Evolutionary conservation across 2,329 filamentous ascomycete species (phyloP).

Genomic region (Shiraia bambusicola): DNA sequence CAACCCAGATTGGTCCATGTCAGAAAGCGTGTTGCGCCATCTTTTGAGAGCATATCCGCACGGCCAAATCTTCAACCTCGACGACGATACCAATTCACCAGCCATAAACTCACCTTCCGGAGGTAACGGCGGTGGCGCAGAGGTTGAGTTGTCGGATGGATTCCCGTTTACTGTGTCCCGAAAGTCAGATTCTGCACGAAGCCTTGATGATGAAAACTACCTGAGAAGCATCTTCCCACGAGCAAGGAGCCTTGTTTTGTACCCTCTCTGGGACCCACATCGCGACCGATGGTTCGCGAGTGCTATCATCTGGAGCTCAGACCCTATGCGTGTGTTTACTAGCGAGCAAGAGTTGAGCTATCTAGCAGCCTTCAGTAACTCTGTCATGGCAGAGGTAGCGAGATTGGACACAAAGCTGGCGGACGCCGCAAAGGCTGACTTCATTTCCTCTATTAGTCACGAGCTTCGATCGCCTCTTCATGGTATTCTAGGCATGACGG

Average conservation of each 20-base stretch:
- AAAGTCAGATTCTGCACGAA: slow-evolving; percentile 32
- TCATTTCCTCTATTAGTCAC: slow-evolving; percentile 62
- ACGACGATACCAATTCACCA: slow-evolving; percentile 23
- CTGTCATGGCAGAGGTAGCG: slow-evolving; percentile 44
- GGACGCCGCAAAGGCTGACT: slow-evolving; percentile 56
- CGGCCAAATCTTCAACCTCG: slow-evolving; percentile 44
- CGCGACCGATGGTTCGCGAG: slow-evolving; percentile 44
- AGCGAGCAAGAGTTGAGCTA: slow-evolving; percentile 42
- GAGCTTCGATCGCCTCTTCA: slow-evolving; percentile 64
- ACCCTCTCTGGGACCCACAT: slow-evolving; percentile 45
- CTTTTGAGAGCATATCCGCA: slow-evolving; percentile 38
- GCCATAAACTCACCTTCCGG: slow-evolving; percentile 21
- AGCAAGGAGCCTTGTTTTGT: slow-evolving; percentile 42
- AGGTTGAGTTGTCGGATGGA: slow-evolving; percentile 22
- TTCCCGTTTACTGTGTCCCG: slow-evolving; percentile 26
- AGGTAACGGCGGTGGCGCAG: not conserved
- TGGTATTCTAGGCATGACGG: slow-evolving; percentile 55
- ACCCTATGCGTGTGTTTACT: slow-evolving; percentile 42
- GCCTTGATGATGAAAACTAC: slow-evolving; percentile 38
- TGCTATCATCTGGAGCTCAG: slow-evolving; percentile 42
- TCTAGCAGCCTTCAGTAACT: slow-evolving; percentile 43
- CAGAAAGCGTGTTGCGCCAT: slow-evolving; percentile 36
- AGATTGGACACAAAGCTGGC: slow-evolving; percentile 42
- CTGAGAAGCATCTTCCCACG: slow-evolving; percentile 38
- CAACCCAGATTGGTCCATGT: slow-evolving; percentile 26